Base-by-base conservation (phyloP, 2,329 filamentous ascomycete species). In the Colletotrichum tropicicola region DNA sequence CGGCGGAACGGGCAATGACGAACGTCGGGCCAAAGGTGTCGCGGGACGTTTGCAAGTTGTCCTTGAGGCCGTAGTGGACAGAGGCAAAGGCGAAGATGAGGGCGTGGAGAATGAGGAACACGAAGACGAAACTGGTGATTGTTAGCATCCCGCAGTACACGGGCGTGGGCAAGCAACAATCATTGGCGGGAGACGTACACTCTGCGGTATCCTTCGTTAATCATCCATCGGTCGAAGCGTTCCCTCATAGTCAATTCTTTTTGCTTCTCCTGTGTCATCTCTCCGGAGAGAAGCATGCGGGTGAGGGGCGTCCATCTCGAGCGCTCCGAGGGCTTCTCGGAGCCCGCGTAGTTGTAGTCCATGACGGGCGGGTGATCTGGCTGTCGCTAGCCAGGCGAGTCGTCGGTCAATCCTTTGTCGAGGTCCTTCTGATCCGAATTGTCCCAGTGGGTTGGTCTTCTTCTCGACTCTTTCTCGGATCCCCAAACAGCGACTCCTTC, bases 191-290 rank as follows among this genome's bases (percentile, higher is more conserved):
- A 5, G 25, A 86, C 90, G 61, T 83, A 93, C 88, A 95, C 85
- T 87, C 91, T 85, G 75, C 91, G 86, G 76, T 93, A 94, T 66
- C 92, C 92, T 75, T 95, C 92, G 75, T 95, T 95, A 67, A 95
- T 91, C 92, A 96, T 94, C 92, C 92, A 96, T 69, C 89, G 84
- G 77, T 94, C 91, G 73, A 95, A 91, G 75, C 87, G 91, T 76
- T 95, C 91, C 73, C 87, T 86, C 68, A 87, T 78, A 23, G 87
- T 88, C 70, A 95, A 80, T 60, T 89, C 85, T 74, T 89, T 89
- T 70, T 91, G 89, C 72, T 83, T 86, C 74, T 93, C 90, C 72
- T 89, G 89, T 58, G 89, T 92, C 87, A 94, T 91, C 80, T 94
- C 91, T 52, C 92, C 92, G 59, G 92, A 93, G 75, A 94, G 86